Base-by-base conservation (phyloP, 345 rosid species). In the Hypericum perforatum region DNA sequence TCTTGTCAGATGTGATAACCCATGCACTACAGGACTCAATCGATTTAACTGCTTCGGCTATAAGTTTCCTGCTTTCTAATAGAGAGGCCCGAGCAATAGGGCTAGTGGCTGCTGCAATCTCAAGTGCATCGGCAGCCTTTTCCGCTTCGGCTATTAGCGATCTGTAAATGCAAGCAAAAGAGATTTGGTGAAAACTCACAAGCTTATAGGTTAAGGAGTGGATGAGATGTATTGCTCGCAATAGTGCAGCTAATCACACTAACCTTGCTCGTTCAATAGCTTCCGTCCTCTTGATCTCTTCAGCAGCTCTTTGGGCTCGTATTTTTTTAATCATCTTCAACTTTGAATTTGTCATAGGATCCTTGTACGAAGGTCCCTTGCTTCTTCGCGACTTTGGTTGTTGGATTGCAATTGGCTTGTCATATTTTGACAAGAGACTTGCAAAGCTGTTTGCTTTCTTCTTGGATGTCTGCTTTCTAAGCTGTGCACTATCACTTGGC, bases 221-320 rank as follows among this genome's bases (percentile, higher is more conserved):
- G 4, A 1, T 1, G 32, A 22, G 32, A 22, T 22, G 32, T n/a
- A n/a, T n/a, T n/a, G n/a, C n/a, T n/a, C n/a, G n/a, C n/a, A n/a
- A n/a, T n/a, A 22, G 32, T 22, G 32, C 32, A 22, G 7, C 41
- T 16, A 56, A 57, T 52, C 6, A 15, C 36, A 69, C 86, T 53
- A 58, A 91, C 98, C 96, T 87, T 74, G 98, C 96, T 52, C 65
- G 76, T 70, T 73, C 82, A 40, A 91, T 69, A 46, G 96, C 96
- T 65, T 85, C 86, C 4, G 62, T 60, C 77, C 71, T 85, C 72
- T 70, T 75, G 6, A 85, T 75, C 64, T 82, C 94, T 66, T 63
- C 76, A 9, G 82, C 78, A 7, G 73, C 78, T 72, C 98, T 69
- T 73, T 77, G 71, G 16, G 89, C 89, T 76, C 95, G 82, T 57